phyloP scores from a whole-genome alignment of 2,329 filamentous ascomycete genomes.

The Talaromyces islandicus region DNA sequence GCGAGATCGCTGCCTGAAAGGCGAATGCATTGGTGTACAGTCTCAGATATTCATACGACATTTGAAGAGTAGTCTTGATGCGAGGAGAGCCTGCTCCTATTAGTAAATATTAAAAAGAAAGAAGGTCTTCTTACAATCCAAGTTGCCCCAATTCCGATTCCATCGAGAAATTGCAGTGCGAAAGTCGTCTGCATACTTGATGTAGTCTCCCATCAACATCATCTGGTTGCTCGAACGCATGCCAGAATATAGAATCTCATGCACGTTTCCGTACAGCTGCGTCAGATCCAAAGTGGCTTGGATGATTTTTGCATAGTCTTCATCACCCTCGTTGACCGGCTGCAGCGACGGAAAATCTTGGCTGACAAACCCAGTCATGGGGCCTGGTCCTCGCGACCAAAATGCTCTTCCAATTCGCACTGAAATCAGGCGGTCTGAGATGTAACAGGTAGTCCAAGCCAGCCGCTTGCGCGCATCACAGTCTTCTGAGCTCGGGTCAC shows the following conservation, averaged over 20 bases:
- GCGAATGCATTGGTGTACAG: conserved; percentile 72
- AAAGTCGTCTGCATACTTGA: conserved; percentile 71
- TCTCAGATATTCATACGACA: conserved; percentile 67
- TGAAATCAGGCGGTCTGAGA: conserved; percentile 62
- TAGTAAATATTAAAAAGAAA: conserved; percentile 12
- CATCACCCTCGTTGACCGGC: conserved; percentile 52
- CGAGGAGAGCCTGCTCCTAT: conserved; percentile 50
- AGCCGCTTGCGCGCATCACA: conserved; percentile 58
- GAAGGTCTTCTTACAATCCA: conserved; percentile 48
- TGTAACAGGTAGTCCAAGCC: conserved; percentile 65
- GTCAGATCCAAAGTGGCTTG: conserved; percentile 67
- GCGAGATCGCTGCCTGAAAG: conserved; percentile 63
- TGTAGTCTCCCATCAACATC: conserved; percentile 65
- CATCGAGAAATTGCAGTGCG: conserved; percentile 62
- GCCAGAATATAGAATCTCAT: conserved; percentile 67
- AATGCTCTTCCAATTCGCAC: conserved; percentile 67
- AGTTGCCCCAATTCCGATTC: conserved; percentile 63
- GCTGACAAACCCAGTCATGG: conserved; percentile 57
- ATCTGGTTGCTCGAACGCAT: conserved; percentile 63
- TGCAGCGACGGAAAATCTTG: conserved; percentile 64
- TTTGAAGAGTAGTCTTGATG: conserved; percentile 60
- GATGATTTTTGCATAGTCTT: conserved; percentile 63
- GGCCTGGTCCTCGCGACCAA: conserved; percentile 66
- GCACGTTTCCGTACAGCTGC: conserved; percentile 66
- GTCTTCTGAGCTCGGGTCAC: conserved; percentile 53